These are phyloP conservation scores for Tylopilus intermedius DNA, from an alignment of 768 basidiomycete genomes.

Conservation along the genomic window DNA sequence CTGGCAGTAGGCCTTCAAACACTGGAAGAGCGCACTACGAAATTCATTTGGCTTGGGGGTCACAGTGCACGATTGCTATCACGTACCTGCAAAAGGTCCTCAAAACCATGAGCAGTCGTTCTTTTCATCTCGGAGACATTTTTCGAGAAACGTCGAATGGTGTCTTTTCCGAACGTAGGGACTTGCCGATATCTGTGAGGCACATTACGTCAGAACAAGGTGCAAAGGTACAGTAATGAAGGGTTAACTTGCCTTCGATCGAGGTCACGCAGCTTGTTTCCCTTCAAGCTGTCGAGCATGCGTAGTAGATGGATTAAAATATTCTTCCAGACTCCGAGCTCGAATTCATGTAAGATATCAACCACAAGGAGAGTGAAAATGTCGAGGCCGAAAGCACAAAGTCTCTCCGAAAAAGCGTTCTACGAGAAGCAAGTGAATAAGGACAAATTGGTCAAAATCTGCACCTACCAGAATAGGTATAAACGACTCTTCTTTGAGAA, in stretches of 20 bases:
- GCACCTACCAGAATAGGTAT: not conserved
- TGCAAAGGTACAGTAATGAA: not conserved
- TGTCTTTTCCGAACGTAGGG: not conserved
- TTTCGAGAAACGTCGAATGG: slow-evolving; percentile 17
- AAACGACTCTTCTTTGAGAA: no score
- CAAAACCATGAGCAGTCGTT: not conserved
- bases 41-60: no score
- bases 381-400: not conserved
- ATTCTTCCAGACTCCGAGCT: not conserved
- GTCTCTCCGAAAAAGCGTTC: not conserved
- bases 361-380: not conserved
- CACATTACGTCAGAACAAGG: not conserved
- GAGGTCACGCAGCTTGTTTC: not conserved
- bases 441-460: not conserved
- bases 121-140: not conserved
- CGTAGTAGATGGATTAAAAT: not conserved
- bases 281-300: not conserved
- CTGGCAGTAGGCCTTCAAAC: no score
- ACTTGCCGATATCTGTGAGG: not conserved
- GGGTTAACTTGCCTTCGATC: not conserved
- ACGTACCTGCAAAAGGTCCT: not conserved
- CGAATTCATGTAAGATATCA: not conserved
- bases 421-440: not conserved
- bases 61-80: no score
- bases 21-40: no score